Base-by-base conservation (phyloP, 179 eudicot species). In the Beta corolliflora region DNA sequence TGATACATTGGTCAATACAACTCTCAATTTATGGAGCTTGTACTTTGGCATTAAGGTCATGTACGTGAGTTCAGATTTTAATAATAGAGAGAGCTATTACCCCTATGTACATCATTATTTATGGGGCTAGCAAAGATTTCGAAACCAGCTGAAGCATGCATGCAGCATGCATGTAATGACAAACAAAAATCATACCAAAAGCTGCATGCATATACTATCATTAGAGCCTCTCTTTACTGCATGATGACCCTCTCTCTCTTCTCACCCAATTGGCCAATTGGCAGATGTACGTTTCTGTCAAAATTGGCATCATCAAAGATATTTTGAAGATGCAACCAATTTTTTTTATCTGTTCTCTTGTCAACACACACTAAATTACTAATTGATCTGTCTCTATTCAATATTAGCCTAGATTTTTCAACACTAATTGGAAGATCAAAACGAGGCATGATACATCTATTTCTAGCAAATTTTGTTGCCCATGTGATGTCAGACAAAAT, bases 81-180 rank as follows among this genome's bases (percentile, higher is more conserved):
- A 10, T 63, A 23, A 63, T 25, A n/a, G n/a, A 9, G 36, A 63
- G 36, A 63, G 36, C 67, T 63, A 63, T 14, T 15, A n/a, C n/a
- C 19, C 18, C 15, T 16, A 23, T 21, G 21, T 63, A 13, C 36
- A 63, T 63, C 67, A 66, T 66, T 66, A 31, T 66, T 29, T 12
- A 25, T 66, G 45, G 45, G 71, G 54, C 23, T 70, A 36, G 2
- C 41, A 36, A 70, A 69, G 73, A 69, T 69, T 36, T 69, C 52
- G 73, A 16, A 69, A 11, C n/a, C 16, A 6, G 15, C 6, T 68
- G 46, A 3, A 64, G 12, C 48, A 69, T 23, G 25, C 71, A 41
- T 36, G 2, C 46, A 50, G 60, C 60, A 50, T n/a, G 58, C 58
- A 72, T 52, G n/a, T 52, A 72, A 72, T 72, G 76, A 50, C 76